Conservation (phyloP, 352 stramenopile genomes). For the Pythium sukuiense region DNA sequence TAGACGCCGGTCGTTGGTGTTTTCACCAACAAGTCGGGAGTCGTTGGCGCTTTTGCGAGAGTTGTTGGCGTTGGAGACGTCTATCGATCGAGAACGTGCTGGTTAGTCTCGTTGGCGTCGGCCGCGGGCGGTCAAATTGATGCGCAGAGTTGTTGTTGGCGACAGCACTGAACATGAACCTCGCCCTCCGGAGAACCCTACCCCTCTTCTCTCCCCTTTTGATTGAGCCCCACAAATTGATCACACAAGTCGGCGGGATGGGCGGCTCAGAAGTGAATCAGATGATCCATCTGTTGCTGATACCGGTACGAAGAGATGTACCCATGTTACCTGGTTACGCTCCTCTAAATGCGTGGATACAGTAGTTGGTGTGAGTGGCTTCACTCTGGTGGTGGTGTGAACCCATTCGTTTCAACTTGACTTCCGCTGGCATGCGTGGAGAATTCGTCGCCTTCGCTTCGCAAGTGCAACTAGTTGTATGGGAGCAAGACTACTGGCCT, state of each 20-base stretch:
- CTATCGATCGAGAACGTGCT: background rate
- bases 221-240: conserved; percentile 5
- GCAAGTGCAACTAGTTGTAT: too few species aligned
- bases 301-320: background rate
- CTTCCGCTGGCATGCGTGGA: too few species aligned
- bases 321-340: conserved; percentile 1
- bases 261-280: background rate
- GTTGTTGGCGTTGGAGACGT: conserved; percentile 4
- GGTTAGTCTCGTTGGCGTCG: conserved; percentile 7
- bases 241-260: background rate
- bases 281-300: background rate
- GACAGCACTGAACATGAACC: conserved; percentile 22
- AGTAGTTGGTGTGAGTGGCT: conserved; percentile 5
- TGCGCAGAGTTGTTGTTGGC: conserved; percentile 8
- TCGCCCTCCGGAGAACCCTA: conserved; percentile 3
- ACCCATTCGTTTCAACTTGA: background rate
- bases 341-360: conserved; percentile 1
- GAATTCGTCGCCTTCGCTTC: too few species aligned
- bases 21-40: background rate
- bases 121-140: conserved; percentile 10
- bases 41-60: background rate
- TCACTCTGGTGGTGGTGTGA: conserved; percentile 1
- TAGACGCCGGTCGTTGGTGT: background rate
- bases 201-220: conserved; percentile 20
- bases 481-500: too few species aligned